phyloP scores from a whole-genome alignment of 768 basidiomycete species.

The Mycena floridula region DNA sequence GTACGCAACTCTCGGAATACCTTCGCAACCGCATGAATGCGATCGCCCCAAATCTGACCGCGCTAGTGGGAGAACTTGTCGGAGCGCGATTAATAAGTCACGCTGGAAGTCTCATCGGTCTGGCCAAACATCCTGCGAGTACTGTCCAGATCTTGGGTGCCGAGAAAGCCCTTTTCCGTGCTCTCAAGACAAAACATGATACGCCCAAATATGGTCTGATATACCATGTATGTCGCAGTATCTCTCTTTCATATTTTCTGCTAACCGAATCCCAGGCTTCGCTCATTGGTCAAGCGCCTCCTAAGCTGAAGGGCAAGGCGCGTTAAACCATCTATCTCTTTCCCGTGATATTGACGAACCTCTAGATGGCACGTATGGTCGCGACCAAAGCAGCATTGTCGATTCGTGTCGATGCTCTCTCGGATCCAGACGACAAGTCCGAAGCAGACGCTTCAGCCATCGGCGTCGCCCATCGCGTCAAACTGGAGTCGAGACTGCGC shows the following conservation, averaged over 20 bases:
- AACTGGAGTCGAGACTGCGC: slow-evolving; percentile 90
- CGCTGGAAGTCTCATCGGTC: slow-evolving; percentile 93
- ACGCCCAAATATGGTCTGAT: slow-evolving; percentile 99
- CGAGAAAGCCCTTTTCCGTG: slow-evolving; percentile 96
- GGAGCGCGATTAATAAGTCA: slow-evolving; percentile 92
- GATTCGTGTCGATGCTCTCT: slow-evolving; percentile 95
- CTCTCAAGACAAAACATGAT: slow-evolving; percentile 97
- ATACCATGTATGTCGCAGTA: slow-evolving; percentile 70
- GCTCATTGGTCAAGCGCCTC: slow-evolving; percentile 93
- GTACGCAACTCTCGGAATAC: slow-evolving; percentile 93
- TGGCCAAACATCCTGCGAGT: slow-evolving; percentile 97
- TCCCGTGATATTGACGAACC: slow-evolving; percentile 1
- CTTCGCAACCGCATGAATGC: slow-evolving; percentile 97
- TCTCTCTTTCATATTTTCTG: not conserved
- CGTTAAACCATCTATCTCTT: slow-evolving; percentile 9
- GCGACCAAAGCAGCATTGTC: slow-evolving; percentile 97
- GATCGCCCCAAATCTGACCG: slow-evolving; percentile 94
- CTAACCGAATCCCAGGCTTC: slow-evolving; percentile 56
- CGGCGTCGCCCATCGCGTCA: slow-evolving; percentile 89
- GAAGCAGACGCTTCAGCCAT: slow-evolving; percentile 76
- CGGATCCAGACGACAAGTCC: slow-evolving; percentile 87
- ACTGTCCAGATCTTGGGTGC: slow-evolving; percentile 98
- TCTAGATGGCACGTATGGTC: slow-evolving; percentile 98
- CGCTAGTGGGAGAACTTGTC: slow-evolving; percentile 86
- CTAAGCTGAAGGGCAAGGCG: slow-evolving; percentile 96